Base-by-base conservation (phyloP, 176 grass and related monocot species). In the Phoenix dactylifera region DNA sequence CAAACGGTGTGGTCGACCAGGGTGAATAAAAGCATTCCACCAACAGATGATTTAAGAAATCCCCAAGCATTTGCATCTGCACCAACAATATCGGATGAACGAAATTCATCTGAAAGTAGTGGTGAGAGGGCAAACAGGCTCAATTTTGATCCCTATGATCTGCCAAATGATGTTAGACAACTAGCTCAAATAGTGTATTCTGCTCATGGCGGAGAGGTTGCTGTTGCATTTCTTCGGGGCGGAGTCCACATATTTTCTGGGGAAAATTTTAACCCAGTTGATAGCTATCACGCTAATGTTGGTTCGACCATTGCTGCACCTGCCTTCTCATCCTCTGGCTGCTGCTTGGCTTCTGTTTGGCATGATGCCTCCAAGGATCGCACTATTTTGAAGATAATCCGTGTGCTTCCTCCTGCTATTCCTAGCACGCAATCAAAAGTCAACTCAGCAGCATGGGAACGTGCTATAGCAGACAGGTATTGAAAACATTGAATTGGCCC, bases 241-340 rank as follows among this genome's bases (percentile, higher is more conserved):
- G 93, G 87, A 74, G 93, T 98, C 68, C 87, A 98, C 63, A 92
- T 98, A 64, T 98, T 98, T 57, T 98, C 87, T 0, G 84, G 93
- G 60, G 84, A 81, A 74, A 76, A 87, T 59, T 98, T 98, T 79
- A 85, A 89, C 74, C 75, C 85, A 63, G 79, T 98, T 59, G 93
- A 98, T 22, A 98, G 81, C 69, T 92, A 92, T 70, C 93, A 92
- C 77, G 79, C 89, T 25, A 98, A 98, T 71, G 87, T 98, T 77
- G 93, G 84, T 65, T 92, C 93, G n/a, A 84, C 75, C 55, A 98
- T 98, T 86, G 84, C 93, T 78, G 58, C 81, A 55, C 93, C 93
- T 77, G 93, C 84, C 56, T 98, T 98, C 76, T 98, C 93, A 25
- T 92, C 93, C 22, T 92, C 81, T 50, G 54, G 93, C 52, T 98